Percentiles rank a stretch among this genome's conserved stretches.
Evolutionary conservation across 306 rosid genomes (phyloP).

Genomic region (Dicorynia guianensis): DNA sequence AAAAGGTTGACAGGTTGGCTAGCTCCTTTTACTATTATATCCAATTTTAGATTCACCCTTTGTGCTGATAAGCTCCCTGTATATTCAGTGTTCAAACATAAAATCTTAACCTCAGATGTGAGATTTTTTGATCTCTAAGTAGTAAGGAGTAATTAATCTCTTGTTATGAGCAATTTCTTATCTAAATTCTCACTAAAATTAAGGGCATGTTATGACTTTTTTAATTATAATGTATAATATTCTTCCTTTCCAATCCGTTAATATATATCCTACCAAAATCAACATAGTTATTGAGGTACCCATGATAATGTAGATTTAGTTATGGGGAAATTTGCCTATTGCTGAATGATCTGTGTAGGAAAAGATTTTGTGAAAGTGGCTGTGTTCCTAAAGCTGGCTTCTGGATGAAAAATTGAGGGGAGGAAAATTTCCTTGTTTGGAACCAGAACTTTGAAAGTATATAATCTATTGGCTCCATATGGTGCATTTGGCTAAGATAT

Average conservation of each 20-base stretch:
- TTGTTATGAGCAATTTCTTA: slow-evolving; percentile 19
- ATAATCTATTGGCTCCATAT: neutral
- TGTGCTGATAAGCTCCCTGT: neutral
- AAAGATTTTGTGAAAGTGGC: slow-evolving; percentile 21
- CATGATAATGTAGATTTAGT: neutral
- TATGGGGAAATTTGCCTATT: slow-evolving; percentile 5
- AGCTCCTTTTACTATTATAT: slow-evolving; percentile 48
- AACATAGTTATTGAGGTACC: neutral
- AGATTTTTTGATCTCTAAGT: slow-evolving; percentile 4
- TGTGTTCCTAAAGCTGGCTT: slow-evolving; percentile 2
- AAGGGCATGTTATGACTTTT: neutral
- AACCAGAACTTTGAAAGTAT: neutral
- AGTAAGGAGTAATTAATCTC: slow-evolving; percentile 2
- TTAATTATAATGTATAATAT: neutral
- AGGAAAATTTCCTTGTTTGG: neutral
- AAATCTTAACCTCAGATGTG: slow-evolving; percentile 21
- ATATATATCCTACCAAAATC: slow-evolving; percentile 5
- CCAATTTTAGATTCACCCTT: slow-evolving; percentile 10
- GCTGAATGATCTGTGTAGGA: slow-evolving; percentile 10
- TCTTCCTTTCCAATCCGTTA: slow-evolving; percentile 2
- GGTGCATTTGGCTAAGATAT: neutral
- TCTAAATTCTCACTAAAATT: slow-evolving; percentile 13
- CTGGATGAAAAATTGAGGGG: slow-evolving; percentile 25
- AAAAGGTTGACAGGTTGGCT: slow-evolving; percentile 86
- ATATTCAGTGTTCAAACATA: slow-evolving; percentile 4